Percentiles rank a stretch among this genome's conserved stretches.
Evolutionary conservation across 176 grass and related monocot genomes (phyloP).

Genomic region (Areca catechu): DNA sequence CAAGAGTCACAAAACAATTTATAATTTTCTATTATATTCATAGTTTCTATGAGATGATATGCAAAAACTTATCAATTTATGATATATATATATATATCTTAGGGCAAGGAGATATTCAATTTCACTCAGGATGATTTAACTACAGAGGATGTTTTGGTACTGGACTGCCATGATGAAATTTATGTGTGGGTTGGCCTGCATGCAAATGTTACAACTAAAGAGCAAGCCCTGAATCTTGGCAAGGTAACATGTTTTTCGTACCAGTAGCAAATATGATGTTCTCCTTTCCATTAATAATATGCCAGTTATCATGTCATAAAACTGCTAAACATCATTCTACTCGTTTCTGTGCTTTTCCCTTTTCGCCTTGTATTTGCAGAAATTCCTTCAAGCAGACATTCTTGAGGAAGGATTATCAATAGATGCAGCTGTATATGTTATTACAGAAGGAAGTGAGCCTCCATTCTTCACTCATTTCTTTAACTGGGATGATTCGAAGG

Average conservation of each 20-base stretch:
- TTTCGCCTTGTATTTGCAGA: constrained; percentile 28
- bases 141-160: constrained; percentile 69
- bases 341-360: background rate
- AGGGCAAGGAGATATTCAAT: constrained; percentile 84
- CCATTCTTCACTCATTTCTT: constrained; percentile 74
- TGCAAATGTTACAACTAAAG: constrained; percentile 36
- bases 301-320: background rate
- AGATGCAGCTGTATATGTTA: constrained; percentile 36
- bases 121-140: constrained; percentile 84
- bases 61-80: too few species aligned
- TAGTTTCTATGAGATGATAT: too few species aligned
- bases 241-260: constrained; percentile 25
- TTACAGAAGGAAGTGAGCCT: constrained; percentile 79
- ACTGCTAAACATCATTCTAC: too few species aligned
- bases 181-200: constrained; percentile 70
- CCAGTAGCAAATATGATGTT: constrained; percentile 1
- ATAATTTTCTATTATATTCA: too few species aligned
- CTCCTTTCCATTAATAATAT: background rate
- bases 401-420: constrained; percentile 24
- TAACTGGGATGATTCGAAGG: constrained; percentile 64
- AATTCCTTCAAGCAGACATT: constrained; percentile 47
- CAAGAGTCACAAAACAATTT: too few species aligned
- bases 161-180: constrained; percentile 57
- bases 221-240: constrained; percentile 42
- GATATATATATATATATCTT: constrained; percentile 9